These are phyloP conservation scores for Phytopythium oedochilum DNA, from an alignment of 352 stramenopile species.

Conservation along the genomic window DNA sequence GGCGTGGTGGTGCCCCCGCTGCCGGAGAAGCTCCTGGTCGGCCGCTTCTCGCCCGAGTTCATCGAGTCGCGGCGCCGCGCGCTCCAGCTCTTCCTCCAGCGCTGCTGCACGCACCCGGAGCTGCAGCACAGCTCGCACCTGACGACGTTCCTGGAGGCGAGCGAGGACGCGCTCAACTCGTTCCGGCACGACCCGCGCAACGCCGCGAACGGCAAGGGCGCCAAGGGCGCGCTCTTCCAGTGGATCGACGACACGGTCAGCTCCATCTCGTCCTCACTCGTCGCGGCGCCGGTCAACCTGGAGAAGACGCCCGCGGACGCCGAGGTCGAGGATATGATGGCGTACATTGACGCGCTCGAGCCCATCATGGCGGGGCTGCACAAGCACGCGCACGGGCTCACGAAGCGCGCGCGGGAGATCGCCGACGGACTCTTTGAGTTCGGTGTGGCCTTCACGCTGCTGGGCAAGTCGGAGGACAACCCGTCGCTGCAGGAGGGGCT, in stretches of 20 bases:
- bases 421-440: conserved; percentile 97
- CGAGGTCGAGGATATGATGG: conserved; percentile 94
- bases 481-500: conserved; percentile 90
- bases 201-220: conserved; percentile 28
- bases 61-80: conserved; percentile 78
- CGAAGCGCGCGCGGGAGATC: conserved; percentile 93
- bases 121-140: conserved; percentile 82
- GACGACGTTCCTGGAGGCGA: conserved; percentile 81
- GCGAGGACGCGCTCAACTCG: conserved; percentile 52
- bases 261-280: conserved; percentile 77
- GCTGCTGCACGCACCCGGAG: conserved; percentile 77
- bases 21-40: conserved; percentile 95
- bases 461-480: conserved; percentile 93
- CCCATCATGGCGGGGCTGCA: conserved; percentile 94
- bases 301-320: conserved; percentile 90
- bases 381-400: conserved; percentile 92
- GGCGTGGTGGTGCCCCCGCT: conserved; percentile 93
- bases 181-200: conserved; percentile 74
- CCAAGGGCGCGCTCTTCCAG: conserved; percentile 72
- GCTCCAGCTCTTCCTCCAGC: conserved; percentile 76
- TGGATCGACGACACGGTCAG: conserved; percentile 85
- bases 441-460: conserved; percentile 93
- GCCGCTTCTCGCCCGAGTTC: conserved; percentile 92
- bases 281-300: conserved; percentile 40
- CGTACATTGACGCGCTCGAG: conserved; percentile 94